Base-by-base conservation (phyloP, 2,329 filamentous ascomycete species). In the Aaosphaeria pasadenensis region DNA sequence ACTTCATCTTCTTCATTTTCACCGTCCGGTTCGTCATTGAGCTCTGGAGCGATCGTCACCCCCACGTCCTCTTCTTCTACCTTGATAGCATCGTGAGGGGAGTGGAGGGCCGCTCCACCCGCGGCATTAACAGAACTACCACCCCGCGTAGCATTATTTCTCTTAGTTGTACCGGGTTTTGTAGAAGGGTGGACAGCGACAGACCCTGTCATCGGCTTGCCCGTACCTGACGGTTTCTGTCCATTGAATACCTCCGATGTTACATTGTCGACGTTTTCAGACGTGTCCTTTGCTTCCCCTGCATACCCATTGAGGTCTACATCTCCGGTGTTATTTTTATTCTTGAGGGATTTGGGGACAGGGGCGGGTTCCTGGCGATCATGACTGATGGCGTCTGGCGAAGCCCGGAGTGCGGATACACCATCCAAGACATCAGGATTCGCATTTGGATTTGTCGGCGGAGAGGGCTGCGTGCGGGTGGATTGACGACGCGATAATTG, bases 1-100 rank as follows among this genome's bases (percentile, higher is more conserved):
- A 85, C 70, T 57, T 85, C 82, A 57, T 81, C 78, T 38, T 79
- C 75, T 28, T 82, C 77, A 7, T 75, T 73, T 24, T 79, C 71
- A 44, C 78, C 77, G 6, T 72, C 71, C 28, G 71, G 77, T 51
- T 28, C 71, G 39, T 51, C 46, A 3, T 32, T 24, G 1, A 71
- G 78, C 62, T 85, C 82, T 13, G 78, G 77, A 60, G 84, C 62
- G 44, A 51, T 59, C 38, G 47, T 52, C 42, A 52, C 51, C 55
- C 57, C 57, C 52, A 59, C 54, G 50, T 45, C 46, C 45, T 57
- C 40, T n/a, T 61, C 50, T 39, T 51, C 44, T 11, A 60, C 49
- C 36, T 52, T 46, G 30, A n/a, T 24, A n/a, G 29, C 44, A 45
- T 45, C 46, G 43, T 60, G 49, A 43, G 51, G 47, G 49, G 56